phyloP scores from a whole-genome alignment of 768 basidiomycete species.

The Serendipita sp. region DNA sequence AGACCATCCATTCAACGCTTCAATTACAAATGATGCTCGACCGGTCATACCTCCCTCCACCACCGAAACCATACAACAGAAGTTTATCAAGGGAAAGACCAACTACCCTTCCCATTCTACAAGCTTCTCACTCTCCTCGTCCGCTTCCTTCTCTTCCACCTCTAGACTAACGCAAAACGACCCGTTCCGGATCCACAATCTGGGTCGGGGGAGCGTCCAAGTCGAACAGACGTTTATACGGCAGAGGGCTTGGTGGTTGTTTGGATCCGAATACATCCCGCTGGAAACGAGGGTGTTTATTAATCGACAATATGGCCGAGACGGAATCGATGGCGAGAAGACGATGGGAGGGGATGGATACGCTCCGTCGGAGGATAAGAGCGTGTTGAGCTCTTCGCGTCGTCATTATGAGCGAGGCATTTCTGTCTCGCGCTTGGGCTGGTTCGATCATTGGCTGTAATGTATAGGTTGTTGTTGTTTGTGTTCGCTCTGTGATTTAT shows the following conservation, averaged over 20 bases:
- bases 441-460: not conserved
- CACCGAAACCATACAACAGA: no score
- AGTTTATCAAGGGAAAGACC: no score
- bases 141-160: not conserved
- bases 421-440: not conserved
- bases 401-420: not conserved
- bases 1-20: no score
- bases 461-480: not conserved
- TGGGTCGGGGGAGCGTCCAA: not conserved
- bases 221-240: not conserved
- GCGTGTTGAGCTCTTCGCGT: not conserved
- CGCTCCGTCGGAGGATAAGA: not conserved
- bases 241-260: not conserved
- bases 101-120: no score
- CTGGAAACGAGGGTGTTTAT: not conserved
- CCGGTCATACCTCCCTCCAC: no score
- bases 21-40: no score
- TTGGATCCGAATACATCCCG: not conserved
- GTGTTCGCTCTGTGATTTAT: no score
- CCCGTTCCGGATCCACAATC: not conserved
- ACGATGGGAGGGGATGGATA: not conserved
- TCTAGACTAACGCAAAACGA: not conserved
- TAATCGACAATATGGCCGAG: not conserved
- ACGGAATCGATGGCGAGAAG: not conserved
- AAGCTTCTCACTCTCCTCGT: no score